Evolutionary conservation across 2,329 filamentous ascomycete species (phyloP), one percentile per base, ranked within the genome.

Genomic region (Ilyonectria robusta): DNA sequence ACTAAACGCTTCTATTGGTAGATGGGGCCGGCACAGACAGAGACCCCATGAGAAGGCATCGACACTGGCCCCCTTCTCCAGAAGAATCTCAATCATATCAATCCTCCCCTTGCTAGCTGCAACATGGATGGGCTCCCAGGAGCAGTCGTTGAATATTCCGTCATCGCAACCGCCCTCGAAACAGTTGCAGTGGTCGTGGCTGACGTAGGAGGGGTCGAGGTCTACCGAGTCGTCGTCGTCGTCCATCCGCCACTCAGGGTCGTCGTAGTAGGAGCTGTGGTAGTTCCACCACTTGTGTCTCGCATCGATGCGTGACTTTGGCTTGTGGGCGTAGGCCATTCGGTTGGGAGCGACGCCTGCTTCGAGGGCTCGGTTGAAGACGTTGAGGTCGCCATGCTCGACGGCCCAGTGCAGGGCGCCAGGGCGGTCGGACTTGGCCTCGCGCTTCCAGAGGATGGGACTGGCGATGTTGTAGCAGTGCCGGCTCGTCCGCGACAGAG

Each of bases 221-320:
- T 76, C 72, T n/a, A 76, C 74, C 35, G 74, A 76, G 19, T 72
- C 65, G 29, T 69, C 69, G 47, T 76, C 74, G 23, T 70, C 69
- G 35, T 75, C 72, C n/a, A 72, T 48, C 37, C 72, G 68, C 74
- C 74, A 76, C 42, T 69, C 58, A 13, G 68, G 68, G 42, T 76
- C 73, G 56, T 76, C 74, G 58, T 73, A 76, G 35, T 76, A 76
- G 37, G 66, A 67, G 50, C 66, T 73, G 58, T 76, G 74, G 35
- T 74, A 76, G 31, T 76, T 76, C 65, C 74, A 76, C 74, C 74
- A 76, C 56, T 76, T 76, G 46, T 75, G 68, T 21, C 31, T 54
- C 21, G 63, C 31, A 15, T 67, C 46, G 59, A 76, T 76, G 55
- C 67, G 72, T 46, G 71, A 72, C 66, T 76, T 76, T 54, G 74